phyloP scores from a whole-genome alignment of 228 moss, liverwort and hornwort species.

The Sphagnum fallax region DNA sequence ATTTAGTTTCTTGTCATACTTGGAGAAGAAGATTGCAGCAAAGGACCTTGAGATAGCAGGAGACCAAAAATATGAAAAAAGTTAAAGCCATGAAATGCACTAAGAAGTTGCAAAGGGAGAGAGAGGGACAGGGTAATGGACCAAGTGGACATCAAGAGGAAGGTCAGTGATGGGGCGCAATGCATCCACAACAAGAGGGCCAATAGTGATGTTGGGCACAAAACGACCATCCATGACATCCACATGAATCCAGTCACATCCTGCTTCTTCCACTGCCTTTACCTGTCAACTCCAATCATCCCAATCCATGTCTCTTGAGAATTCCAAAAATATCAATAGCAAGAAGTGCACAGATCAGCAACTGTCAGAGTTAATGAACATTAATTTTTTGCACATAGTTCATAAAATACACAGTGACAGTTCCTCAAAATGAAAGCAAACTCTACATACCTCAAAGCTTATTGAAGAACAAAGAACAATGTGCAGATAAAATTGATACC shows the following conservation, averaged over 20 bases:
- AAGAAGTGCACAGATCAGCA: too few relatives aligned
- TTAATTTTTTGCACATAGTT: too few relatives aligned
- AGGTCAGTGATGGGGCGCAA: slow-evolving; percentile 87
- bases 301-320: too few relatives aligned
- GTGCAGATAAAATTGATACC: slow-evolving; percentile 25
- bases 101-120: not conserved
- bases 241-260: slow-evolving; percentile 98
- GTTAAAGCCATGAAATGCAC: not conserved
- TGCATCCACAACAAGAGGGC: slow-evolving; percentile 93
- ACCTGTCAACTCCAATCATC: slow-evolving; percentile 25
- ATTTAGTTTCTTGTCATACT: not conserved
- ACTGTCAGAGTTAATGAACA: too few relatives aligned
- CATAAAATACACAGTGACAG: too few relatives aligned
- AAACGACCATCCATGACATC: slow-evolving; percentile 99
- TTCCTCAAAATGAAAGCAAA: too few relatives aligned
- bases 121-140: slow-evolving; percentile 10
- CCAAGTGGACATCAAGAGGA: slow-evolving; percentile 96
- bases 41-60: not conserved
- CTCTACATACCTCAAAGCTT: too few relatives aligned
- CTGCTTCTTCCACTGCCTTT: slow-evolving; percentile 81
- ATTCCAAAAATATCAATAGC: too few relatives aligned
- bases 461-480: not conserved
- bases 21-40: not conserved
- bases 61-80: not conserved
- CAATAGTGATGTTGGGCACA: slow-evolving; percentile 96